These are phyloP conservation scores for Aspergillus puulaauensis DNA, from an alignment of 2,329 filamentous ascomycete species.

Conservation along the genomic window DNA sequence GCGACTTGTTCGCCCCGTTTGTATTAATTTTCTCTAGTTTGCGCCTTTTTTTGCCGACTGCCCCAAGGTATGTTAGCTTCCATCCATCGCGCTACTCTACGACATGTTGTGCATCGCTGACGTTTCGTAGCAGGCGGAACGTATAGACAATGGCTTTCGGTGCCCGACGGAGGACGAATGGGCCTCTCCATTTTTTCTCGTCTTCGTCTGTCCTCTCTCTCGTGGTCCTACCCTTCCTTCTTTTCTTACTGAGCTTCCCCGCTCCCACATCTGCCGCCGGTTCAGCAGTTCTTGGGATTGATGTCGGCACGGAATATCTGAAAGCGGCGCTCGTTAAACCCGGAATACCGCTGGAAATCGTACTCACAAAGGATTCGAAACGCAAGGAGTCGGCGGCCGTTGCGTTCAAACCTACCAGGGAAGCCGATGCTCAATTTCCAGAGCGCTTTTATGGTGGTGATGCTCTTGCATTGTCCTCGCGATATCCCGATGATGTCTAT, in stretches of 20 bases:
- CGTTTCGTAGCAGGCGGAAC: constrained; percentile 20
- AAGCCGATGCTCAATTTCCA: constrained; percentile 68
- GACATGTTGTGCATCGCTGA: not conserved
- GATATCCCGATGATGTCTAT: constrained; percentile 92
- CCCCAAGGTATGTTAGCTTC: constrained; percentile 5
- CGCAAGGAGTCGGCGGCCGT: constrained; percentile 91
- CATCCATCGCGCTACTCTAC: not conserved
- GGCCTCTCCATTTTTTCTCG: constrained; percentile 14
- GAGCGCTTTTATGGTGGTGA: constrained; percentile 91
- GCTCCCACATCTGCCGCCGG: constrained; percentile 59
- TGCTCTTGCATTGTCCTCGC: constrained; percentile 78
- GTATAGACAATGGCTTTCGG: constrained; percentile 33
- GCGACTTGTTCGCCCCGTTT: not conserved
- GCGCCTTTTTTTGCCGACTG: constrained; percentile 7
- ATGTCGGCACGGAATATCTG: constrained; percentile 94
- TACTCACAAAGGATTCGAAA: constrained; percentile 95
- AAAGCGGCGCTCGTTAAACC: constrained; percentile 96
- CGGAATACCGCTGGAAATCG: constrained; percentile 94
- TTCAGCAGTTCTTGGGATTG: constrained; percentile 83
- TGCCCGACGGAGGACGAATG: constrained; percentile 26
- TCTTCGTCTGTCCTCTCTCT: constrained; percentile 41
- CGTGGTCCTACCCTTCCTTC: constrained; percentile 50
- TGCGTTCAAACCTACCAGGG: constrained; percentile 83
- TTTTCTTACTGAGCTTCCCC: constrained; percentile 56
- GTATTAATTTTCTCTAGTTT: not conserved